These are phyloP conservation scores for Cystobasidium sp. DNA, from an alignment of 1,284 basidiomycete species.

Conservation along the genomic window DNA sequence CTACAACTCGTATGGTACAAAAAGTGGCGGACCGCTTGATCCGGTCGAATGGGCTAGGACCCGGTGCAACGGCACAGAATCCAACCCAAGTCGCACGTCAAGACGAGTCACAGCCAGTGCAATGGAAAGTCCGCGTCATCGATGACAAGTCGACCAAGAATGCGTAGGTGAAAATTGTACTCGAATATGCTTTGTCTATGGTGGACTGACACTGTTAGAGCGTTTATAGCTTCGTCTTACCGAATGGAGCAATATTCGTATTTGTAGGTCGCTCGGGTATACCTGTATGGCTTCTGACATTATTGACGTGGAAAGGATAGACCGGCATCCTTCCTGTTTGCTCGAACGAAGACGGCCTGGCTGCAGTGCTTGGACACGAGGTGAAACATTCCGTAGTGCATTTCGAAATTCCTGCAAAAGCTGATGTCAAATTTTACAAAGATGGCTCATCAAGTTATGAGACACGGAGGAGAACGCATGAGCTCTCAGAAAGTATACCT, in stretches of 20 bases:
- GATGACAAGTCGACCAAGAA: constrained; percentile 75
- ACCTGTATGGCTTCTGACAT: constrained; percentile 8
- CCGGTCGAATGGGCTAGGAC: constrained; percentile 64
- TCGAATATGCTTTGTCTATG: not conserved
- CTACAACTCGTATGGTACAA: constrained; percentile 68
- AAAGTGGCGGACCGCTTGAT: constrained; percentile 75
- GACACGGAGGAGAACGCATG: constrained; percentile 72
- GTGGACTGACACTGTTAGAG: constrained; percentile 1
- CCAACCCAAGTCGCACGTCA: constrained; percentile 3
- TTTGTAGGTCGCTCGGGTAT: constrained; percentile 61
- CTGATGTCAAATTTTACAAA: constrained; percentile 65
- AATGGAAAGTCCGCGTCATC: constrained; percentile 80
- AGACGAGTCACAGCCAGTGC: constrained; percentile 16
- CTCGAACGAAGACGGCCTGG: constrained; percentile 77
- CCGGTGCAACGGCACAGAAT: constrained; percentile 15
- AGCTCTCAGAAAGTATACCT: constrained; percentile 47
- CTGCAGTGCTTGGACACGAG: constrained; percentile 86
- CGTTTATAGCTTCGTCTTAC: constrained; percentile 38
- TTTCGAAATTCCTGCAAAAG: not conserved
- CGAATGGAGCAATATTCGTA: constrained; percentile 76
- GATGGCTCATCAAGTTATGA: constrained; percentile 75
- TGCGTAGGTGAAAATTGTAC: constrained; percentile 67
- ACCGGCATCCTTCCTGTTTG: constrained; percentile 79
- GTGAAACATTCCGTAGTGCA: constrained; percentile 49
- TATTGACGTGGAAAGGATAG: constrained; percentile 52